phyloP scores from a whole-genome alignment of 106 monocot genomes.

The Amphibolis antarctica region DNA sequence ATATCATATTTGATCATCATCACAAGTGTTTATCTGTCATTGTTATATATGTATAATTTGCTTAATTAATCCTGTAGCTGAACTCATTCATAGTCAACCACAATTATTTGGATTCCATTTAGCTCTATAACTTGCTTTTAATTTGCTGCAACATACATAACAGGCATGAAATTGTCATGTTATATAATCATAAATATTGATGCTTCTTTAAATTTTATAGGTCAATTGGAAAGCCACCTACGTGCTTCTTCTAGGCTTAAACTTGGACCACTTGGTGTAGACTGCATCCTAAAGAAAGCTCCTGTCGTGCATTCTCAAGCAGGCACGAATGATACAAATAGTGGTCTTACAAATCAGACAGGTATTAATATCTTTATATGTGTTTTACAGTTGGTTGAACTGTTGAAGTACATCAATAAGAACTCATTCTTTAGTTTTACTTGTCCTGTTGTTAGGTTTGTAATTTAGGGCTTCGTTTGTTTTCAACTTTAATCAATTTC shows the following conservation, averaged over 20 bases:
- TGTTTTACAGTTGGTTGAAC: background rate
- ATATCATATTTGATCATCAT: background rate
- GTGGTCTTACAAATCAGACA: constrained; percentile 1
- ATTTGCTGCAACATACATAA: background rate
- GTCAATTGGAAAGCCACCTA: constrained; percentile 53
- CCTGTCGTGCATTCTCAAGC: background rate
- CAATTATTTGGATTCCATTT: no score
- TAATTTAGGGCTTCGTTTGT: background rate
- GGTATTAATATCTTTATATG: constrained; percentile 5
- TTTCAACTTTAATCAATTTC: no score
- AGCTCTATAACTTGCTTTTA: no score
- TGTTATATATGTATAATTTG: no score
- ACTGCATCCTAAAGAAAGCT: constrained; percentile 12
- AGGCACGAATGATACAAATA: background rate
- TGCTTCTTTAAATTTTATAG: constrained; percentile 14
- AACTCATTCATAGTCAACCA: no score
- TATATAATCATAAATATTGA: background rate
- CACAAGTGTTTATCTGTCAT: background rate
- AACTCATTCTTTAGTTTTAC: background rate
- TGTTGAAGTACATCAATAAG: background rate
- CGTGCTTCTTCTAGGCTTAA: constrained; percentile 68
- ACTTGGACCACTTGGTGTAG: constrained; percentile 65
- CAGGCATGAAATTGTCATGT: background rate
- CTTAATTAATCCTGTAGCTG: background rate
- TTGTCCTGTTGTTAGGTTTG: background rate